Percentiles rank a stretch among this genome's conserved stretches.
phyloP scores from a whole-genome alignment of 768 basidiomycete species.

The Gloeophyllum trabeum region DNA sequence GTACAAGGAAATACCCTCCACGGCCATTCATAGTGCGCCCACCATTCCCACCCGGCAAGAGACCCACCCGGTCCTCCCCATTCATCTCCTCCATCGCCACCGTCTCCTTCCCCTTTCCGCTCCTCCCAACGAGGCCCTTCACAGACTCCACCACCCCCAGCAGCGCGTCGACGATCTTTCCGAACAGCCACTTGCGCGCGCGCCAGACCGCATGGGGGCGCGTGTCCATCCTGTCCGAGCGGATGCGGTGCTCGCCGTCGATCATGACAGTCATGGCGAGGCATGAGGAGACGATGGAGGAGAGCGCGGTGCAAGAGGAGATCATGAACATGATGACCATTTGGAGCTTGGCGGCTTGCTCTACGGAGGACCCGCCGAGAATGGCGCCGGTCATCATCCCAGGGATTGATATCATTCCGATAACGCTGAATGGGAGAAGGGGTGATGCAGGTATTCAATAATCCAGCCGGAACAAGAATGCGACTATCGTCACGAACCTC shows the following conservation, averaged over 20 bases:
- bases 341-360: conserved; percentile 78
- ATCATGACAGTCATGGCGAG: conserved; percentile 51
- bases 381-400: conserved; percentile 94
- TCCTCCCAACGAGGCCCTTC: too few species aligned
- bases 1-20: too few species aligned
- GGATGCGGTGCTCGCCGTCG: conserved; percentile 57
- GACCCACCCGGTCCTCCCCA: too few species aligned
- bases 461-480: background rate
- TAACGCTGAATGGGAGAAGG: conserved; percentile 36
- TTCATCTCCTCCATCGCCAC: too few species aligned
- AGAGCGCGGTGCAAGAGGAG: background rate
- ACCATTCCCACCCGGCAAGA: too few species aligned
- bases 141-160: too few species aligned
- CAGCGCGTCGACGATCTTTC: conserved; percentile 5
- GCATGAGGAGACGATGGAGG: conserved; percentile 12
- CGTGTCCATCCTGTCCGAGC: conserved; percentile 47
- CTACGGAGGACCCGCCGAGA: conserved; percentile 73
- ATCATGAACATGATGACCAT: conserved; percentile 81
- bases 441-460: background rate
- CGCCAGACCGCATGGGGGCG: conserved; percentile 22
- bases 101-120: too few species aligned
- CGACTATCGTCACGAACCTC: conserved; percentile 35
- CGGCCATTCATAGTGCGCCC: too few species aligned
- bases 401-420: conserved; percentile 68
- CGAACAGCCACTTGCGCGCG: conserved; percentile 11